phyloP scores from a whole-genome alignment of 805 yeast genomes.

The Starmerella bacillaris region DNA sequence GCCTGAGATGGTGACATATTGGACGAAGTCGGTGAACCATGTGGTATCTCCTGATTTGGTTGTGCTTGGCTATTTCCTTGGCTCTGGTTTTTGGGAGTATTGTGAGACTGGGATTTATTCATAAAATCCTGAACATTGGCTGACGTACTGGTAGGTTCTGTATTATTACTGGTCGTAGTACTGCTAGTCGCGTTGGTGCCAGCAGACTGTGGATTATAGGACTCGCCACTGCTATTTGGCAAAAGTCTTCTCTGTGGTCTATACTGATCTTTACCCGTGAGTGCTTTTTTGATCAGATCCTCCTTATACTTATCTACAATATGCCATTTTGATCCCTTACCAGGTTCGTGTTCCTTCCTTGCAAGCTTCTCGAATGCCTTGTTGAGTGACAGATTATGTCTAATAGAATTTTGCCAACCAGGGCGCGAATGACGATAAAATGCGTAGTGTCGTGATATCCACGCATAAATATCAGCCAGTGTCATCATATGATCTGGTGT shows the following conservation, averaged over 20 bases:
- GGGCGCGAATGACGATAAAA: constrained; percentile 80
- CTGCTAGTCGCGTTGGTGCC: too few relatives aligned
- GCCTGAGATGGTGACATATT: too few relatives aligned
- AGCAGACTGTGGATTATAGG: too few relatives aligned
- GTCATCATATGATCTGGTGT: constrained; percentile 77
- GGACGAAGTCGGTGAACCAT: too few relatives aligned
- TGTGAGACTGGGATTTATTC: too few relatives aligned
- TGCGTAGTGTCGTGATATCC: constrained; percentile 77
- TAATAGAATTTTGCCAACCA: constrained; percentile 97
- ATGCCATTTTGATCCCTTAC: constrained; percentile 99
- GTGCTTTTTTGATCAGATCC: constrained; percentile 68
- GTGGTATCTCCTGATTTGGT: too few relatives aligned
- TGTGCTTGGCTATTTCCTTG: too few relatives aligned
- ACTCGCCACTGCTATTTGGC: too few relatives aligned
- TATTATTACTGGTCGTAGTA: too few relatives aligned
- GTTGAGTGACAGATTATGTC: constrained; percentile 84
- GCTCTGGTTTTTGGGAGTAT: too few relatives aligned
- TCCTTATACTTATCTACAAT: constrained; percentile 67
- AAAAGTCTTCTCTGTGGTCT: neutral
- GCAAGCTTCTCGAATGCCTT: constrained; percentile 98
- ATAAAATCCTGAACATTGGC: too few relatives aligned
- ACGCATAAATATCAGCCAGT: constrained; percentile 75
- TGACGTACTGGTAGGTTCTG: too few relatives aligned
- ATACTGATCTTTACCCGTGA: constrained; percentile 18
- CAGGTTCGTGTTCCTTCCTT: constrained; percentile 87